A percentile compares a stretch with the other conserved stretches of the same genome.
These are phyloP conservation scores for Lasiosphaeria hispida DNA, from an alignment of 495 filamentous ascomycete species.

Conservation along the genomic window DNA sequence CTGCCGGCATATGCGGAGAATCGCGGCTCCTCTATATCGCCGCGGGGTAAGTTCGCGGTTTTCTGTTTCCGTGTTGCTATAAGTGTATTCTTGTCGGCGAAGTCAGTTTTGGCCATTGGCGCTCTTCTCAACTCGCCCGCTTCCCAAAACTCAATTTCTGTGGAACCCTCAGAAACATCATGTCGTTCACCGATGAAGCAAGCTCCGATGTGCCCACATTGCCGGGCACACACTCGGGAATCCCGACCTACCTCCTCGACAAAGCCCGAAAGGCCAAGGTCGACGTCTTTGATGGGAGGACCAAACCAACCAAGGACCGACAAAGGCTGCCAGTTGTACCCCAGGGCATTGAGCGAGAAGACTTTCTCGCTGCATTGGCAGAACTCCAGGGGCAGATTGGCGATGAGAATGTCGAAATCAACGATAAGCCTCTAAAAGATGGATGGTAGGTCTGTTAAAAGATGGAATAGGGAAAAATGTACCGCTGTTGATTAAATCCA, in stretches of 20 bases:
- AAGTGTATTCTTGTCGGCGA: neutral
- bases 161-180: neutral
- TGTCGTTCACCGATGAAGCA: constrained; percentile 35
- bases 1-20: constrained; percentile 23
- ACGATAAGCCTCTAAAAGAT: constrained; percentile 46
- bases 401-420: constrained; percentile 42
- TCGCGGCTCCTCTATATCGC: neutral
- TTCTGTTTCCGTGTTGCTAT: neutral
- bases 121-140: neutral
- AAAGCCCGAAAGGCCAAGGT: constrained; percentile 39
- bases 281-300: constrained; percentile 37
- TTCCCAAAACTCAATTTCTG: neutral
- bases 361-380: constrained; percentile 38
- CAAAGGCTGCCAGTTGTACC: constrained; percentile 30
- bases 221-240: constrained; percentile 44
- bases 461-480: no score
- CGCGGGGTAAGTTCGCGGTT: constrained; percentile 17
- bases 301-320: constrained; percentile 34
- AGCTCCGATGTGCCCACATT: constrained; percentile 37
- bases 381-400: constrained; percentile 40
- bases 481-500: neutral
- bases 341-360: constrained; percentile 37
- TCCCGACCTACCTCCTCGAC: constrained; percentile 37
- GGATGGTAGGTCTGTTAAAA: constrained; percentile 45
- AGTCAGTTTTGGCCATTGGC: neutral